Base-by-base conservation (phyloP, 75 land plant species). In the Picea glauca region DNA sequence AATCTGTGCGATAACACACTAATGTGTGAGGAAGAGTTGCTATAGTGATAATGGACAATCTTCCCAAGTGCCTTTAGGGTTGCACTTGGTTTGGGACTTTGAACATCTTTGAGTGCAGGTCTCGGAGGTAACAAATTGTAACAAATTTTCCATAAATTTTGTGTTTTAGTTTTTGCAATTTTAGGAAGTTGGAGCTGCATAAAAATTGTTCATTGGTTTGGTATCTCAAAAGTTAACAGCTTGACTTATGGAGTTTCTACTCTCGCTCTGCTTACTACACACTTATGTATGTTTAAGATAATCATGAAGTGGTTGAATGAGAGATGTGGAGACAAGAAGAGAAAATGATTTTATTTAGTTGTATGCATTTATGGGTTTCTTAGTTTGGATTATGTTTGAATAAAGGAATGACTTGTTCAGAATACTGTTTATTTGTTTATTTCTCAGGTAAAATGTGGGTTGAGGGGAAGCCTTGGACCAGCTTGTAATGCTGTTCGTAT, bases 401-500 rank as follows among this genome's bases (percentile, higher is more conserved):
- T 73, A n/a, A 20, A 46, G 1, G 62, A 76, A 17, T 23, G 13
- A 32, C 1, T 31, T 31, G 18, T 31, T 23, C 63, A 62, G n/a
- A 20, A 1, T 20, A 62, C 23, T 62, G 26, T 26, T 23, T 62
- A 62, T 23, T 62, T 62, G 63, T 62, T 60, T 56, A 23, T 46
- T 57, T 20, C 11, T 21, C 68, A 90, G 91, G 89, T 90, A 14
- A 61, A 79, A 12, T 90, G 91, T 87, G 89, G 80, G 13, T 32
- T 83, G 30, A 84, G 85, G 67, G 89, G 91, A 32, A 87, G 83
- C 74, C 82, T 90, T 17, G 78, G 57, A 13, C 91, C 91, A 57
- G 85, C 87, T 67, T 90, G 91, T 77, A 90, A 90, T 80, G 89
- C 87, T 33, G 91, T 79, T 59, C 89, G 91, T 57, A 79, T 78